A percentile compares a stretch with the other conserved stretches of the same genome.
These are phyloP conservation scores for Solanum lignicaule DNA, from an alignment of 257 asterid species.

Conservation along the genomic window DNA sequence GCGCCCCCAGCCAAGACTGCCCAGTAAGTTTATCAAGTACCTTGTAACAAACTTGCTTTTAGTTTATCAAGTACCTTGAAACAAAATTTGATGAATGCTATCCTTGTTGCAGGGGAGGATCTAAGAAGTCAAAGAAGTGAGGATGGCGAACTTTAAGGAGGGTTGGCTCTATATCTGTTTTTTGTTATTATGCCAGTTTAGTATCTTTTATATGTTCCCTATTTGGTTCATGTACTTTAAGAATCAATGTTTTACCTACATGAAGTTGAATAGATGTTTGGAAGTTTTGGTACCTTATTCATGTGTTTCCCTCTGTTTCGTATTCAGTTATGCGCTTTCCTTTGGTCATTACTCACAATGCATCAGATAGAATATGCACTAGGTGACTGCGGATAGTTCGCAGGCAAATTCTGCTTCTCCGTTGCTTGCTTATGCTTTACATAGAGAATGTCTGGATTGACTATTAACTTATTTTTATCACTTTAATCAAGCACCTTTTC, in stretches of 20 bases:
- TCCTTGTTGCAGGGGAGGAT: conserved; percentile 38
- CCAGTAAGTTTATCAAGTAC: conserved; percentile 19
- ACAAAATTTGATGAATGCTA: background rate
- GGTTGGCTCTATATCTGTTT: background rate
- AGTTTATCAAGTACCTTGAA: background rate
- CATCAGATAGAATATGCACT: background rate
- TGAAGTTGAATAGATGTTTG: conserved; percentile 22
- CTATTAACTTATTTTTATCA: accelerated
- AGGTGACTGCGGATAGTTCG: background rate
- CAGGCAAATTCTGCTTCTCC: background rate
- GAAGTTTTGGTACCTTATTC: background rate
- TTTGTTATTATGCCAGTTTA: conserved; percentile 11
- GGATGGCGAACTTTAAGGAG: background rate
- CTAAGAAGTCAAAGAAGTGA: conserved; percentile 79
- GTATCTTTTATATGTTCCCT: conserved; percentile 10
- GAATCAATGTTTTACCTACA: conserved; percentile 21
- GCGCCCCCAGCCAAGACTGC: conserved; percentile 47
- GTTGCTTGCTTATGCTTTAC: background rate
- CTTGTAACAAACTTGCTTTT: background rate
- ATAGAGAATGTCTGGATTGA: background rate
- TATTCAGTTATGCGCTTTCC: background rate
- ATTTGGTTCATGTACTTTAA: conserved; percentile 2
- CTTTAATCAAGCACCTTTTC: accelerated
- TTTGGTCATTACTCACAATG: background rate
- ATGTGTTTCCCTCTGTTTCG: background rate